Evolutionary conservation across 495 filamentous ascomycete genomes (phyloP).

Genomic region (Tuber umbilicatum): DNA sequence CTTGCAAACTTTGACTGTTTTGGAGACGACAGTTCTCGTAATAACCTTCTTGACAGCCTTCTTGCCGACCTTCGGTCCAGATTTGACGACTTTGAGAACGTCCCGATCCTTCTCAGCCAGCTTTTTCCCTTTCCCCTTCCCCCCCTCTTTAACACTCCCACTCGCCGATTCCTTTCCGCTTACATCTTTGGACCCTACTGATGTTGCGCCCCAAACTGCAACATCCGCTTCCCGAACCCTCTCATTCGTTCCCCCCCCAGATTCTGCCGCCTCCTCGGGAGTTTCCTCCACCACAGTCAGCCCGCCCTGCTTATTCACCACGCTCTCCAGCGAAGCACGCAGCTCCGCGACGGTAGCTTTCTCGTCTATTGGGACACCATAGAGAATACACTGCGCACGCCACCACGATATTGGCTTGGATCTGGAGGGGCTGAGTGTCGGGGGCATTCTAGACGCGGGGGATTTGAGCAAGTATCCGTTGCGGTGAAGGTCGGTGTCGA

Average conservation of each 20-base stretch:
- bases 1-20: slow-evolving; percentile 2
- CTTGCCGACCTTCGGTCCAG: slow-evolving; percentile 11
- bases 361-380: slow-evolving; percentile 1
- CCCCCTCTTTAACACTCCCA: not conserved
- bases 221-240: slow-evolving; percentile 10
- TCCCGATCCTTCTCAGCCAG: not conserved
- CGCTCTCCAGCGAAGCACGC: slow-evolving; percentile 3
- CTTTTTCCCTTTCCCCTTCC: slow-evolving; percentile 8
- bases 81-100: slow-evolving; percentile 12
- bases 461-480: slow-evolving; percentile 6
- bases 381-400: slow-evolving; percentile 15
- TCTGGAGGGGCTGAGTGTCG: slow-evolving; percentile 2
- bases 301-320: not conserved
- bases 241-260: slow-evolving; percentile 5
- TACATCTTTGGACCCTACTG: not conserved
- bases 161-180: not conserved
- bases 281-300: not conserved
- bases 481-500: slow-evolving; percentile 2
- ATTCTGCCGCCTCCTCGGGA: not conserved
- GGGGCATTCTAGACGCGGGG: not conserved
- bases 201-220: not conserved
- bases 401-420: slow-evolving; percentile 16
- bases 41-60: slow-evolving; percentile 4
- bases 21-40: not conserved
- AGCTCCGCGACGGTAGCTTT: slow-evolving; percentile 7